A percentile compares a stretch with the other conserved stretches of the same genome.
phyloP scores from a whole-genome alignment of 805 yeast species.

The Grigorovia yakushimaensis region DNA sequence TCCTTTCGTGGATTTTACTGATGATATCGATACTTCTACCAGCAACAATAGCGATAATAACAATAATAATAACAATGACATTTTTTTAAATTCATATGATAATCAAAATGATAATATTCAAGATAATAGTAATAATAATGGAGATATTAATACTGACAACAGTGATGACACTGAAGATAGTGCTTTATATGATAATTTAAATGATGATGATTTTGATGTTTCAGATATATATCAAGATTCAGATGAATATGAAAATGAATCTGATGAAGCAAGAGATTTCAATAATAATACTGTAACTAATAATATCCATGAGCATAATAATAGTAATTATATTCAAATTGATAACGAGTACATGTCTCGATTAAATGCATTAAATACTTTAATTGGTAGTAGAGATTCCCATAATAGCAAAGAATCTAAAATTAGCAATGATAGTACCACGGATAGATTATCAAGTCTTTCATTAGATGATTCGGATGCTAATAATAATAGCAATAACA shows the following conservation, averaged over 20 bases:
- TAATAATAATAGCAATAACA: neutral
- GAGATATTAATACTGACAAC: neutral
- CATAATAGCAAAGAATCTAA: neutral
- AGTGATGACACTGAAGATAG: neutral
- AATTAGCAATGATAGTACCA: neutral
- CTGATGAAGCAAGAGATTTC: slow-evolving; percentile 4
- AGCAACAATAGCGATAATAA: neutral
- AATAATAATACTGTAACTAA: slow-evolving; percentile 1
- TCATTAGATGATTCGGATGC: neutral
- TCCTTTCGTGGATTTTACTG: slow-evolving; percentile 9
- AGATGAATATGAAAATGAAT: slow-evolving; percentile 4
- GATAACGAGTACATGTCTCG: slow-evolving; percentile 13
- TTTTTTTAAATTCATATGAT: neutral
- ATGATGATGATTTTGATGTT: neutral
- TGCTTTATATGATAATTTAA: neutral
- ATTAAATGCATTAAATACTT: slow-evolving; percentile 9
- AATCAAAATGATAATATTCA: neutral
- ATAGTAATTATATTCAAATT: slow-evolving; percentile 8
- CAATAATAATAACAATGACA: neutral
- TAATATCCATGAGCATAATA: neutral
- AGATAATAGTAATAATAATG: neutral
- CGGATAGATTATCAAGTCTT: neutral
- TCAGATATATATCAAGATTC: neutral
- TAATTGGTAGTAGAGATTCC: slow-evolving; percentile 5
- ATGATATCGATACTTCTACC: neutral